A percentile compares a stretch with the other conserved stretches of the same genome.
These are phyloP conservation scores for Xerocomus amazonicus DNA, from an alignment of 1,284 basidiomycete species.

Conservation along the genomic window DNA sequence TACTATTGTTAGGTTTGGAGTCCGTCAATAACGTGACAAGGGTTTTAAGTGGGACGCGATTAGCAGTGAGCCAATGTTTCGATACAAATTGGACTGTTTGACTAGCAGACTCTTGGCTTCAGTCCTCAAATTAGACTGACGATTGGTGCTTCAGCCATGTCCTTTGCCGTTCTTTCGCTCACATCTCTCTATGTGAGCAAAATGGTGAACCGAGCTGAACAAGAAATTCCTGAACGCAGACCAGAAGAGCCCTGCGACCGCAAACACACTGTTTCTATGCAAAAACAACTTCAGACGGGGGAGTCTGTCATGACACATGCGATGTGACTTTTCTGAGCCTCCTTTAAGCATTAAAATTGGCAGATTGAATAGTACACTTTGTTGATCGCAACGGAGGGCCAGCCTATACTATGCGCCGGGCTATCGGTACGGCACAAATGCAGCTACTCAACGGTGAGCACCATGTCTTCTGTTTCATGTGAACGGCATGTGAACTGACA, in stretches of 20 bases:
- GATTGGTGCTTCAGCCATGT: too few relatives aligned
- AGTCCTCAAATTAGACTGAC: too few relatives aligned
- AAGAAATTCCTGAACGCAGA: constrained; percentile 74
- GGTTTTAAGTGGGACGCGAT: too few relatives aligned
- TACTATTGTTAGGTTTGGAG: constrained; percentile 76
- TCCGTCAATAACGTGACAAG: too few relatives aligned
- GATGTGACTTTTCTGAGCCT: constrained; percentile 1
- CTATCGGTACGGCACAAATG: constrained; percentile 83
- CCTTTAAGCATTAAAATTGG: constrained; percentile 77
- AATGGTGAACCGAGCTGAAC: constrained; percentile 54
- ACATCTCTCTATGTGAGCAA: constrained; percentile 81
- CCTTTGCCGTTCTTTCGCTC: too few relatives aligned
- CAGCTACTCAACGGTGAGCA: constrained; percentile 73
- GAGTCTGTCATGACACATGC: not conserved
- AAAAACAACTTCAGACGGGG: constrained; percentile 60
- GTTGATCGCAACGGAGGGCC: constrained; percentile 74
- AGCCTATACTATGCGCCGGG: constrained; percentile 71
- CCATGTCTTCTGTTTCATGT: not conserved
- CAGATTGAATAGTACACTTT: constrained; percentile 89
- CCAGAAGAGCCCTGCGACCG: constrained; percentile 71
- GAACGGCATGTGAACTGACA: too few relatives aligned
- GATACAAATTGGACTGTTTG: too few relatives aligned
- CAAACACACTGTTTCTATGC: constrained; percentile 71
- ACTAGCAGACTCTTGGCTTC: too few relatives aligned
- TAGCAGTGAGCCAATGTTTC: too few relatives aligned